Conservation (phyloP, 164 flowering plant species). For the Sextonia rubra region DNA sequence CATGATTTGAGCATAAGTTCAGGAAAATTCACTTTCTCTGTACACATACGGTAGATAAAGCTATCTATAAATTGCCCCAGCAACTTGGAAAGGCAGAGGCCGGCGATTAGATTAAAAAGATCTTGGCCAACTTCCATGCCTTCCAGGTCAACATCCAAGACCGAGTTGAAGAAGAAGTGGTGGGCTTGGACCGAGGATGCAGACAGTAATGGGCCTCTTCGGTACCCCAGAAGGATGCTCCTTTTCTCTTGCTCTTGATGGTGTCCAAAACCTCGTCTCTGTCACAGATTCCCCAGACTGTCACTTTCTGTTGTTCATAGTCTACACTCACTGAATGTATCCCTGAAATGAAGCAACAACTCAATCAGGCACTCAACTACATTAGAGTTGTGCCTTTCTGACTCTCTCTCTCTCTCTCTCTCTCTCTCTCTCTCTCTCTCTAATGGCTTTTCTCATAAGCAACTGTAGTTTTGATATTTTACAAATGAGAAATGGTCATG, state of each 20-base stretch:
- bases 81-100: too few relatives aligned
- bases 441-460: too few relatives aligned
- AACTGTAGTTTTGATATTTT: too few relatives aligned
- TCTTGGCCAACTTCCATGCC: constrained; percentile 33
- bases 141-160: constrained; percentile 38
- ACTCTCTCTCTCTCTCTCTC: too few relatives aligned
- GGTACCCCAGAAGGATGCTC: constrained; percentile 57
- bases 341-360: constrained; percentile 29
- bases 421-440: too few relatives aligned
- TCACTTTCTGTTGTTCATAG: constrained; percentile 25
- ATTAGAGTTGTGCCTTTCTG: too few relatives aligned
- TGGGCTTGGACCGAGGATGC: constrained; percentile 12
- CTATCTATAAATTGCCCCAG: background rate
- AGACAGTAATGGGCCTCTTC: constrained; percentile 22
- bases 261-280: constrained; percentile 51
- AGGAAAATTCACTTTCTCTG: background rate
- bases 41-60: background rate
- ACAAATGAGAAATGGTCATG: too few relatives aligned
- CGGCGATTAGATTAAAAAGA: background rate
- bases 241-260: constrained; percentile 62
- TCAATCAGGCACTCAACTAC: too few relatives aligned
- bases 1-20: background rate
- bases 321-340: constrained; percentile 58
- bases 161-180: background rate
- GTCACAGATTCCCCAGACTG: constrained; percentile 37